These are phyloP conservation scores for Colletotrichum orbiculare DNA, from an alignment of 2,329 filamentous ascomycete genomes.

Conservation along the genomic window DNA sequence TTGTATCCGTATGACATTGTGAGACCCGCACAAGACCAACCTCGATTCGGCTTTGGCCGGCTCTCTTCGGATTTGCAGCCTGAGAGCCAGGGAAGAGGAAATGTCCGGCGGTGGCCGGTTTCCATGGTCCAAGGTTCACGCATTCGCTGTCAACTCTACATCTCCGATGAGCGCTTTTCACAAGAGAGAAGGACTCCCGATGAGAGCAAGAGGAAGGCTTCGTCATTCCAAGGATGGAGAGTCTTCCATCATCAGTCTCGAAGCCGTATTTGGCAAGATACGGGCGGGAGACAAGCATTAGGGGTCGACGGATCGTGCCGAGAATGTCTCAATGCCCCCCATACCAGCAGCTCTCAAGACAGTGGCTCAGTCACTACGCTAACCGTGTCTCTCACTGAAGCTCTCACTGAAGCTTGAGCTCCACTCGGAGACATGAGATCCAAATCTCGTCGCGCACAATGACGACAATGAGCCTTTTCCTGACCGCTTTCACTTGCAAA, in stretches of 20 bases:
- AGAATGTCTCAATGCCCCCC: not conserved
- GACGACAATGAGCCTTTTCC: too few species aligned
- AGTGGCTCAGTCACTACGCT: too few species aligned
- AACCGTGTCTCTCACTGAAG: too few species aligned
- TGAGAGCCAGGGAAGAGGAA: not conserved
- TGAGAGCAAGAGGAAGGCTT: not conserved
- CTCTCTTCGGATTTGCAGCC: conserved; percentile 14
- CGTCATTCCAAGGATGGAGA: not conserved
- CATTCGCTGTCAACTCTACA: not conserved
- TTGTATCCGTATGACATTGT: conserved; percentile 2
- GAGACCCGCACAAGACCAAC: conserved; percentile 15
- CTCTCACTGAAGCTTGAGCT: too few species aligned
- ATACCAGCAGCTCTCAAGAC: too few species aligned
- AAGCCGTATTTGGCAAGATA: not conserved
- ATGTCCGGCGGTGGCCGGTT: not conserved
- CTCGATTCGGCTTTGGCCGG: conserved; percentile 12
- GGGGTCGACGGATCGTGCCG: conserved; percentile 23
- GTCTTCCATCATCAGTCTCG: not conserved
- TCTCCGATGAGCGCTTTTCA: not conserved
- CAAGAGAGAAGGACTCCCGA: too few species aligned
- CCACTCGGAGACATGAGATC: too few species aligned
- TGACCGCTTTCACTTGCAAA: too few species aligned
- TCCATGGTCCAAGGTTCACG: not conserved
- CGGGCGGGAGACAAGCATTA: conserved; percentile 27
- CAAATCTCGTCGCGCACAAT: too few species aligned